Conservation (phyloP, 345 rosid species). For the Heritiera fomes region DNA sequence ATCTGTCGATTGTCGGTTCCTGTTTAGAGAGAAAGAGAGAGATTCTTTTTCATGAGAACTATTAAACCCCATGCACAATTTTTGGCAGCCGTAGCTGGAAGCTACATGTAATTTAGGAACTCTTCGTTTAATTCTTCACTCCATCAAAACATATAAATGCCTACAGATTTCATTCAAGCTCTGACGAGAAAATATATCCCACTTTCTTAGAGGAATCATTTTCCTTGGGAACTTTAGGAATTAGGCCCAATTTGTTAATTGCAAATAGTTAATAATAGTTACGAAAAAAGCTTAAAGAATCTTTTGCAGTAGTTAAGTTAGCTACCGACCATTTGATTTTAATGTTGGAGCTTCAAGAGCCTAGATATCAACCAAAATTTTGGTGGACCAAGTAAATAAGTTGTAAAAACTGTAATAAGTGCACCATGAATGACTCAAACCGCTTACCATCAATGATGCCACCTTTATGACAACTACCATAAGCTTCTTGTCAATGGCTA, state of each 20-base stretch:
- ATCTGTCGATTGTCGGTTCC: no score
- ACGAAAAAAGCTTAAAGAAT: neutral
- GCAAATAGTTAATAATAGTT: neutral
- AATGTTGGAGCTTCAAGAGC: neutral
- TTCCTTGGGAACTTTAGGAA: neutral
- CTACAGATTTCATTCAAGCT: neutral
- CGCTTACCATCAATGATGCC: neutral
- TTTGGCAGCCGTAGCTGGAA: neutral
- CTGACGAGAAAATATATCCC: neutral
- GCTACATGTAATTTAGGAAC: neutral
- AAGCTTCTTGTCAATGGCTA: neutral
- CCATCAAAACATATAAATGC: no score
- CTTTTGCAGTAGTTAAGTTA: neutral
- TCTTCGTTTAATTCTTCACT: neutral
- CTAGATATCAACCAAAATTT: neutral
- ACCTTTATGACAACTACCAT: neutral
- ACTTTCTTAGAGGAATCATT: neutral
- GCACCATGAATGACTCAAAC: neutral
- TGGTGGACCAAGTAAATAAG: neutral
- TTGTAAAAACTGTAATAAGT: neutral
- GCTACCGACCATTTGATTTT: neutral
- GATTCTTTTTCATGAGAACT: no score
- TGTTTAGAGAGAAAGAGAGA: no score
- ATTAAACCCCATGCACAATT: neutral
- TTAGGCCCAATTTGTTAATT: neutral